A percentile compares a stretch with the other conserved stretches of the same genome.
Conservation (phyloP, 2,329 filamentous ascomycete species). For the Tricladium varicosporioides region DNA sequence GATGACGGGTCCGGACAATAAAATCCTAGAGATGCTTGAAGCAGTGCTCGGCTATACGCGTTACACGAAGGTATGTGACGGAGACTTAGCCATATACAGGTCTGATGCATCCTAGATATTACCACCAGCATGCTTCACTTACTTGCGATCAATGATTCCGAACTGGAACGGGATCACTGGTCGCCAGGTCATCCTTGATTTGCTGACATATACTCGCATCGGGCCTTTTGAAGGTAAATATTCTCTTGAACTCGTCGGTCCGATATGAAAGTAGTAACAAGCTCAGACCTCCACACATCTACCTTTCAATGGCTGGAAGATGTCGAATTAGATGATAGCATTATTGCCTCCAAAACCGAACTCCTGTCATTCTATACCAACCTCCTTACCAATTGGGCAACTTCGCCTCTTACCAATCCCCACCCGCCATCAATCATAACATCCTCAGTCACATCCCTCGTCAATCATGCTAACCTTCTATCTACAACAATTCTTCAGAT, state of each 20-base stretch:
- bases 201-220: constrained; percentile 56
- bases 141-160: constrained; percentile 51
- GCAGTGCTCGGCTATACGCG: constrained; percentile 54
- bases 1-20: constrained; percentile 47
- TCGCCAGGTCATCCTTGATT: constrained; percentile 52
- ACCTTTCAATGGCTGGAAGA: constrained; percentile 52
- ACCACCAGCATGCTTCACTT: constrained; percentile 43
- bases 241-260: not conserved
- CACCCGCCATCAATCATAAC: constrained; percentile 10
- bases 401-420: constrained; percentile 42
- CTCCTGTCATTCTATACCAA: constrained; percentile 67
- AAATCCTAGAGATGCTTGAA: constrained; percentile 53
- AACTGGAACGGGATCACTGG: constrained; percentile 62
- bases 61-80: constrained; percentile 49
- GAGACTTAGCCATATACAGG: constrained; percentile 3
- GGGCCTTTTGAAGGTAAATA: constrained; percentile 52
- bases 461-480: constrained; percentile 53
- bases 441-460: constrained; percentile 40
- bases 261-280: constrained; percentile 13
- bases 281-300: constrained; percentile 48
- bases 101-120: constrained; percentile 29
- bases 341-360: constrained; percentile 50
- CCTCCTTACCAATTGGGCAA: constrained; percentile 61
- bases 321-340: constrained; percentile 46
- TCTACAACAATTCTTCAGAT: constrained; percentile 59